Conservation (phyloP, 163 green algal species). For the Scenedesmus sp. region DNA sequence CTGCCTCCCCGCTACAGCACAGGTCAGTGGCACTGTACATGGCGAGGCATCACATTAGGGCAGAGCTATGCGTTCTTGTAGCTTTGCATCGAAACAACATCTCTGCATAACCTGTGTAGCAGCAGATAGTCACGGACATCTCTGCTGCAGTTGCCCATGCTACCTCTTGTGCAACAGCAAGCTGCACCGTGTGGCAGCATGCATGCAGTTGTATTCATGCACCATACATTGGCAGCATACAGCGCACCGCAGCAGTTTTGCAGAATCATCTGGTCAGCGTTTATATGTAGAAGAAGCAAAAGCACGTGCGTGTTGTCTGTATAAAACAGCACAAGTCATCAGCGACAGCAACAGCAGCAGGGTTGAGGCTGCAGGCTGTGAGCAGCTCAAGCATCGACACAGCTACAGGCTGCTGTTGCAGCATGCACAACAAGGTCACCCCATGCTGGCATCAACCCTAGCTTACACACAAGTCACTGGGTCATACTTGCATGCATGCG, state of each 20-base stretch:
- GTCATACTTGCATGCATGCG: background rate
- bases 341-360: background rate
- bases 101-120: background rate
- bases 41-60: background rate
- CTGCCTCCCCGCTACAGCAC: conserved; percentile 31
- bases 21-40: background rate
- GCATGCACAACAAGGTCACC: background rate
- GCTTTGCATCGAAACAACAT: too few species aligned
- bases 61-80: conserved; percentile 13
- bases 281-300: background rate
- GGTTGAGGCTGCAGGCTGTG: background rate
- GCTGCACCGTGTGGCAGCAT: background rate
- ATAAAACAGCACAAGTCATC: too few species aligned
- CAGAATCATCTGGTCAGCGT: background rate
- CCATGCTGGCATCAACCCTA: background rate
- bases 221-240: background rate
- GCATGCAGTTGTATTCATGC: background rate
- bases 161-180: background rate
- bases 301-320: background rate
- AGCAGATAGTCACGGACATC: background rate
- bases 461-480: background rate
- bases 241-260: background rate
- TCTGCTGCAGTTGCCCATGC: background rate
- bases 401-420: background rate
- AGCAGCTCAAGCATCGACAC: background rate